Evolutionary conservation across 108 stramenopile genomes (phyloP), one percentile per base, ranked within the genome.

Genomic region (Nannochloropsis salina): DNA sequence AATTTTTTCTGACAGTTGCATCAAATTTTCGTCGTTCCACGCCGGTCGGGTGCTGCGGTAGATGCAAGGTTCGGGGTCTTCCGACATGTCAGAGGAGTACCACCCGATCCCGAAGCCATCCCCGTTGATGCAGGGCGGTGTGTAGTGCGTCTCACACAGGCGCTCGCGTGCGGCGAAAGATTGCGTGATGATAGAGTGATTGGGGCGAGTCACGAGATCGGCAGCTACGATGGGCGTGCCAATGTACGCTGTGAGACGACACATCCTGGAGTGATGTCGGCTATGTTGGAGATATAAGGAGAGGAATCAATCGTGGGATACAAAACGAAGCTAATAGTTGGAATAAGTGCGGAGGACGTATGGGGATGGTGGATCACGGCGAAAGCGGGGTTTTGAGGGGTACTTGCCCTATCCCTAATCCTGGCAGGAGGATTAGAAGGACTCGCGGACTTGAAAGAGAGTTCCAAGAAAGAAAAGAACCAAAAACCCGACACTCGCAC

Each of bases 81-180:
- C 10, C 41, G 22, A 47, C n/a, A 74, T 74, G 5, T 40, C 22
- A 2, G 47, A 47, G 9, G 42, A 41, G 81, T 89, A 89, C 88
- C 88, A 89, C 8, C 83, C 88, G 10, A 89, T 43, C 8, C 88
- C 88, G 44, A 89, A 89, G 15, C 88, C 88, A 44, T 89, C 88
- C 82, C 80, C 88, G 31, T 89, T 89, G 10, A 89, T 84, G 6
- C 61, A 20, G 18, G 84, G 84, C 41, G 84, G 84, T 9, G 41
- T 42, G 61, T 74, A 74, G 61, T 74, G 61, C 61, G 61, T 74
- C n/a, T 74, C 61, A 6, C 61, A 74, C 5, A 74, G 61, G 40
- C 84, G 84, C 61, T 85, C 84, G 11, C 47, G 51, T 20, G 47
- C 51, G 18, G 43, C 47, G 9, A 42, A 74, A 11, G 84, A 85